Conservation (phyloP, 2,329 filamentous ascomycete species). For the Byssothecium circinans region DNA sequence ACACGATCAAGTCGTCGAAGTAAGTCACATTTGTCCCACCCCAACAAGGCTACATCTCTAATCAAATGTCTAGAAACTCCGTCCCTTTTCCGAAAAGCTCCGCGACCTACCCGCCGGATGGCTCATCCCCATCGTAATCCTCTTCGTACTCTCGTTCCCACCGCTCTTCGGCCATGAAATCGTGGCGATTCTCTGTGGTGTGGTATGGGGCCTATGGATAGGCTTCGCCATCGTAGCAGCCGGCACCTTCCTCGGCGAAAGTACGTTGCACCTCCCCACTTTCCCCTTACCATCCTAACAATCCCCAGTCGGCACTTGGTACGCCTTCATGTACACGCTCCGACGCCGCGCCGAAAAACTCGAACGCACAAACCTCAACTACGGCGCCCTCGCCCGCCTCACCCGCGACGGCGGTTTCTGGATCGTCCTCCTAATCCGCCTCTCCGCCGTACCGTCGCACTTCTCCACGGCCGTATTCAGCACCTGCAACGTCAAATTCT, state of each 20-base stretch:
- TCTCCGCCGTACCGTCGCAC: constrained; percentile 39
- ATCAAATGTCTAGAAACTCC: constrained; percentile 28
- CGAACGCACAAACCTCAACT: constrained; percentile 41
- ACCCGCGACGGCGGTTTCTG: constrained; percentile 39
- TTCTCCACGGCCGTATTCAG: constrained; percentile 41
- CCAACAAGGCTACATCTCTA: constrained; percentile 4
- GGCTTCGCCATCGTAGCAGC: constrained; percentile 39
- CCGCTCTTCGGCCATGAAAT: constrained; percentile 41
- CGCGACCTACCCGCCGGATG: constrained; percentile 40
- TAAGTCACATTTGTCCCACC: constrained; percentile 11
- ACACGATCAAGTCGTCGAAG: constrained; percentile 37
- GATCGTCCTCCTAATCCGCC: constrained; percentile 39
- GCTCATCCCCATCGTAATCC: constrained; percentile 39
- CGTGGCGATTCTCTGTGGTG: constrained; percentile 38
- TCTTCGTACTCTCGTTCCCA: constrained; percentile 40
- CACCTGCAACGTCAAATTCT: constrained; percentile 42
- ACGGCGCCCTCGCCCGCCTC: constrained; percentile 39
- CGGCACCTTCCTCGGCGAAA: constrained; percentile 40
- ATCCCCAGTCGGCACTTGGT: constrained; percentile 38
- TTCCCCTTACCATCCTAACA: constrained; percentile 10
- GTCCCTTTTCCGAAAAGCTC: constrained; percentile 39
- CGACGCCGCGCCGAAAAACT: constrained; percentile 34
- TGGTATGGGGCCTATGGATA: constrained; percentile 39
- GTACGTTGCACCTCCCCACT: constrained; percentile 16
- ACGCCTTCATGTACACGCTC: constrained; percentile 37